Conservation (phyloP, 495 filamentous ascomycete genomes). For the Peziza echinospora region DNA sequence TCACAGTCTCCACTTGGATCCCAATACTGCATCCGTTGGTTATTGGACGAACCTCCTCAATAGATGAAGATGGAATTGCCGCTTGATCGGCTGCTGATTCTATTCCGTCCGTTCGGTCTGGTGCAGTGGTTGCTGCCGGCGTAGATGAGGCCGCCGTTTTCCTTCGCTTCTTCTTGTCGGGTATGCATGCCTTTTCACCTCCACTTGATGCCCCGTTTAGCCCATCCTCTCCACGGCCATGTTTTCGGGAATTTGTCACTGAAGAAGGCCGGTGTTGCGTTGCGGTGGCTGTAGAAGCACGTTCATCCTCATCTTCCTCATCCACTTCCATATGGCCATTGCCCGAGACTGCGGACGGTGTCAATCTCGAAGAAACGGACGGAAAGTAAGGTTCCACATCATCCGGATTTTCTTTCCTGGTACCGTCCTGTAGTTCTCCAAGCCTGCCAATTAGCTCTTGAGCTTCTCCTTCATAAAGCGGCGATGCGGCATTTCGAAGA, state of each 20-base stretch:
- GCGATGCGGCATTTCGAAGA: constrained; percentile 7
- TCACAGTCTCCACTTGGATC: constrained; percentile 14
- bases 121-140: background rate
- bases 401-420: constrained; percentile 12
- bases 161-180: constrained; percentile 12
- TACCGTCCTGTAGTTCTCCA: constrained; percentile 16
- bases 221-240: constrained; percentile 14
- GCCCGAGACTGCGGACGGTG: constrained; percentile 14
- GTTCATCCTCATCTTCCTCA: constrained; percentile 14
- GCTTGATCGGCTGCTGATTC: constrained; percentile 13
- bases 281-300: constrained; percentile 9
- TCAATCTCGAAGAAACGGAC: constrained; percentile 10
- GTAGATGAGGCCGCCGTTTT: constrained; percentile 6
- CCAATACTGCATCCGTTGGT: constrained; percentile 19
- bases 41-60: constrained; percentile 9
- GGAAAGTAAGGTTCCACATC: constrained; percentile 18
- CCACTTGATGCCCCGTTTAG: constrained; percentile 12
- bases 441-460: constrained; percentile 13
- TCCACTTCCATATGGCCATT: constrained; percentile 3
- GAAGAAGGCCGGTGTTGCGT: constrained; percentile 9
- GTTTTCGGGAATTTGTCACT: constrained; percentile 17
- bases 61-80: constrained; percentile 2
- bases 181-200: background rate
- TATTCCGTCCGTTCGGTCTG: background rate
- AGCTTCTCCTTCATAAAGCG: constrained; percentile 10